A percentile compares a stretch with the other conserved stretches of the same genome.
These are phyloP conservation scores for Scedosporium dehoogii DNA, from an alignment of 2,329 filamentous ascomycete genomes.

Conservation along the genomic window DNA sequence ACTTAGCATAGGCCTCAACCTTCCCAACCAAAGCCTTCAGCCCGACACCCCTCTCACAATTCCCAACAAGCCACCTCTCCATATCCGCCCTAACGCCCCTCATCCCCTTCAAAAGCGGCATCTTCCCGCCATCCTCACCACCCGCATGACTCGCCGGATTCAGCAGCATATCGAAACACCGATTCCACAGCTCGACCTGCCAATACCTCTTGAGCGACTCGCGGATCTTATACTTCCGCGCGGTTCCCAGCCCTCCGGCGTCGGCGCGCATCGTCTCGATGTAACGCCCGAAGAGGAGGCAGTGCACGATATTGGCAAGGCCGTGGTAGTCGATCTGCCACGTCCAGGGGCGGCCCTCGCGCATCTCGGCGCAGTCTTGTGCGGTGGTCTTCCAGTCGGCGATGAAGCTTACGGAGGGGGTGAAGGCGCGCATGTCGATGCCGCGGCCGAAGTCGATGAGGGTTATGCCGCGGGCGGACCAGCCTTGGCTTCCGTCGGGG, in stretches of 20 bases:
- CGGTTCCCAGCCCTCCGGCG: slow-evolving; percentile 42
- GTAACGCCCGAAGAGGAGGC: slow-evolving; percentile 86
- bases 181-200: slow-evolving; percentile 84
- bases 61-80: slow-evolving; percentile 72
- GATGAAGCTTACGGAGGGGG: slow-evolving; percentile 65
- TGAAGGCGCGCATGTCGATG: slow-evolving; percentile 86
- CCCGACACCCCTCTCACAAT: slow-evolving; percentile 71
- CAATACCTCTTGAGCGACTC: slow-evolving; percentile 90
- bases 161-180: slow-evolving; percentile 74
- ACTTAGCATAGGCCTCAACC: slow-evolving; percentile 41
- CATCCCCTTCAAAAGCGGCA: slow-evolving; percentile 69
- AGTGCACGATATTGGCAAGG: slow-evolving; percentile 78
- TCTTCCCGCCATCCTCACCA: slow-evolving; percentile 39
- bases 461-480: slow-evolving; percentile 68
- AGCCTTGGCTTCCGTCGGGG: slow-evolving; percentile 65
- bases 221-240: slow-evolving; percentile 66
- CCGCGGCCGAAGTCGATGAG: slow-evolving; percentile 92
- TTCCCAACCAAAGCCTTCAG: slow-evolving; percentile 61
- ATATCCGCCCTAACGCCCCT: slow-evolving; percentile 61
- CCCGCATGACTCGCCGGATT: slow-evolving; percentile 71
- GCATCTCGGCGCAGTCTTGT: slow-evolving; percentile 91
- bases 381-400: slow-evolving; percentile 88
- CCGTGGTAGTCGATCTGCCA: slow-evolving; percentile 97
- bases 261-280: slow-evolving; percentile 65
- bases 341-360: slow-evolving; percentile 88